Base-by-base conservation (phyloP, 2,329 filamentous ascomycete genomes). In the Verticillium isaacii region DNA sequence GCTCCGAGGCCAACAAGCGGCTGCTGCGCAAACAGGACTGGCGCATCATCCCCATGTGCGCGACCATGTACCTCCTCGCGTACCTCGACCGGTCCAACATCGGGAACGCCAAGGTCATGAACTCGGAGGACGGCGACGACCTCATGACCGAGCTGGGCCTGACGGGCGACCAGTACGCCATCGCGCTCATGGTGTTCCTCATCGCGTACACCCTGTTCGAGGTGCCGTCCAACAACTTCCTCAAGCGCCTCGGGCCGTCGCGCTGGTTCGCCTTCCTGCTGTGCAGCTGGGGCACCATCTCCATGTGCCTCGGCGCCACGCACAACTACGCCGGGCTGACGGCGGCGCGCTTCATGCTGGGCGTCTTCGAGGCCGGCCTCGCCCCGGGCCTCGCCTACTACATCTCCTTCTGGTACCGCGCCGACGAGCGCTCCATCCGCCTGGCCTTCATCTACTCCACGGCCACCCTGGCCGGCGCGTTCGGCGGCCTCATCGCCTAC, bases 11-110 rank as follows among this genome's bases (percentile, higher is more conserved):
- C n/a, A 85, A 78, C n/a, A 83, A 78, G 65, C 77, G 73, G 60
- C 77, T 87, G 0, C 68, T 87, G 45, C 74, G 81, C 66, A 83
- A 82, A 71, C 74, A 84, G 65, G 80, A 87, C 70, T 73, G 78
- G 75, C 74, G 80, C 68, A 78, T 88, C 25, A 81, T 88, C 54
- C 85, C 85, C 1, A 83, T 86, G 70, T 79, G 88, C 64, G 80
- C 84, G 17, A 59, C 92, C 57, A 80, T 93, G 37, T 93, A 93
- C 68, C 80, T 93, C 1, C 81, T 92, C 59, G 89, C 88, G 63
- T 93, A 92, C 72, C 81, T 93, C 54, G 87, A 89, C 70, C 82
- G 89, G 15, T 93, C 91, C 32, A 94, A 95, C 68, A 91, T 93
- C 63, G 91, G 91, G 55, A 83, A 83, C 75, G 92, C 85, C 41